phyloP scores from a whole-genome alignment of 192 early-diverging fungal genomes.

The Coemansia sp. region DNA sequence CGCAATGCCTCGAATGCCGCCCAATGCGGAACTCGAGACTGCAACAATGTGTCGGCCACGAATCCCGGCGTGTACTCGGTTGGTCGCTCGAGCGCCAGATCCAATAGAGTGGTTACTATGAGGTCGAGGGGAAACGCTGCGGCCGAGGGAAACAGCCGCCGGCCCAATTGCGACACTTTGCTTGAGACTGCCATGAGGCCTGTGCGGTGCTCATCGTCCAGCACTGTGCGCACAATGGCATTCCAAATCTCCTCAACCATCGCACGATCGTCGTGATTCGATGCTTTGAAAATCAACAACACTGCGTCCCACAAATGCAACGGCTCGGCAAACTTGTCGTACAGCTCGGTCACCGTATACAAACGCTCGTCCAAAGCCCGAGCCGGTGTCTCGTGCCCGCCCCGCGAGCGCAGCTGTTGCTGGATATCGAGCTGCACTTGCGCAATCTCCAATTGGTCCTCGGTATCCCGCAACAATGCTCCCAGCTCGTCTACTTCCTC shows the following conservation, averaged over 20 bases:
- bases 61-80: slow-evolving; percentile 24
- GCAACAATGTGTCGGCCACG: slow-evolving; percentile 19
- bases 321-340: slow-evolving; percentile 57
- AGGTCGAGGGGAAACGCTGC: slow-evolving; percentile 37
- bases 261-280: slow-evolving; percentile 54
- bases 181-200: slow-evolving; percentile 32
- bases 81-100: slow-evolving; percentile 19
- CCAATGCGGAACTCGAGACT: slow-evolving; percentile 29
- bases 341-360: slow-evolving; percentile 51
- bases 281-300: slow-evolving; percentile 59
- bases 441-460: slow-evolving; percentile 61
- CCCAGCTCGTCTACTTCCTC: slow-evolving; percentile 52
- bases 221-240: slow-evolving; percentile 25
- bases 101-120: slow-evolving; percentile 23
- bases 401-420: slow-evolving; percentile 19
- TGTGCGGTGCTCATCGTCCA: slow-evolving; percentile 28
- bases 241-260: slow-evolving; percentile 42
- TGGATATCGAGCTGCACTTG: slow-evolving; percentile 60
- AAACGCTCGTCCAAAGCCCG: slow-evolving; percentile 22
- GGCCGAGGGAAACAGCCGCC: slow-evolving; percentile 40
- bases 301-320: slow-evolving; percentile 53
- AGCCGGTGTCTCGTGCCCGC: slow-evolving; percentile 16
- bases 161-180: slow-evolving; percentile 27
- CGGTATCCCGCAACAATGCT: slow-evolving; percentile 52
- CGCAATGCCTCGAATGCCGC: slow-evolving; percentile 44